Evolutionary conservation across 768 basidiomycete genomes (phyloP), one percentile per base, ranked within the genome.

Genomic region (Solioccasus polychromus): DNA sequence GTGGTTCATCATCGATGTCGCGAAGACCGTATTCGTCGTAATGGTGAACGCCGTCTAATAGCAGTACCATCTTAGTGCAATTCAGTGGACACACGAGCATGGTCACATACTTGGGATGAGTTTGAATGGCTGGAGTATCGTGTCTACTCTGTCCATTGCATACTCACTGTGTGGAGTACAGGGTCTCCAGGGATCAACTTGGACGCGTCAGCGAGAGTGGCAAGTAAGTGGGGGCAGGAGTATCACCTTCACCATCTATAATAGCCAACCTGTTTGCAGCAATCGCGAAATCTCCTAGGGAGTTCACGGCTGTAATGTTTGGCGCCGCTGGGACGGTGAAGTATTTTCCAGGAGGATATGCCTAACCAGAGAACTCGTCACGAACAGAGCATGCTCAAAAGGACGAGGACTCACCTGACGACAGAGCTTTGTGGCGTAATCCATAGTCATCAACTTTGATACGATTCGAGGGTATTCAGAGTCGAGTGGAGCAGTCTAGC

Each of bases 171-270:
- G 90, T 0, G 89, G 88, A 9, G 88, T 91, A 54, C 80, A 82
- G 0, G 92, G 90, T 45, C 85, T 77, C 92, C 92, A 96, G 14
- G 92, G 92, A 67, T 95, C 92, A 25, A 87, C 88, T 89, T 36
- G 17, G 15, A 23, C 20, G 20, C n/a, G 34, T 49, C 9, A 48
- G 35, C 26, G 35, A 30, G 8, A 35, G 17, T 2, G 11, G 17
- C 12, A 17, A 15, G 29, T 15, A 31, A 24, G 26, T 24, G 44
- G 30, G 26, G 10, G 14, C 23, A 23, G 41, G 25, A 29, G 2
- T 55, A 68, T 8, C 37, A 85, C 87, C 77, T 76, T 89, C 85
- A 8, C 89, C 89, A 54, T 92, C 89, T 45, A 97, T 88, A 55
- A 95, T 82, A 1, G 92, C 93, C 50, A 97, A 68, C 49, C 85